Base-by-base conservation (phyloP, 2,329 filamentous ascomycete species). In the Penicillium concentricum region DNA sequence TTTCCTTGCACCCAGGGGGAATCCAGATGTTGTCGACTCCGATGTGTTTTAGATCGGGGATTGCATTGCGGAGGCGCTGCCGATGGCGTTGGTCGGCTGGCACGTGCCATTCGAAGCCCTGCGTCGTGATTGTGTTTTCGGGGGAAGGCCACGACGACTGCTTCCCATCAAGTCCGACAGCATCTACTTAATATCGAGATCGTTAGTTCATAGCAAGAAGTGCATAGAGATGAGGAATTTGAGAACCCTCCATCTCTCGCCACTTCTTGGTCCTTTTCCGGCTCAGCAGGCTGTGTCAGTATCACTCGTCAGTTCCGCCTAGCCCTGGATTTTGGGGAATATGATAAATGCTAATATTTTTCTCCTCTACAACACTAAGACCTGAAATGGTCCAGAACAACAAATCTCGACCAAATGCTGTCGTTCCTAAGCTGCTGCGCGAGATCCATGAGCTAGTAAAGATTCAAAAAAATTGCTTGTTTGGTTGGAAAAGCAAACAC, bases 21-120 rank as follows among this genome's bases (percentile, higher is more conserved):
- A 90, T 81, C 87, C 87, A 90, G 18, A 87, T 74, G 54, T 80
- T 81, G 44, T 84, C 82, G 35, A 89, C 78, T 2, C 87, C 88
- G 34, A 86, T 79, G 0, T 78, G 74, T 63, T 84, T 83, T 2
- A 89, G 76, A 3, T 76, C 74, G 0, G 83, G 80, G 1, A 88
- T 66, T 7, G 78, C 78, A 18, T 76, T 73, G 15, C 74, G 72
- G 1, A 89, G 79, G 9, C 86, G 82, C 35, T 77, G 73, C 82
- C 84, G 90, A 71, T 90, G 87, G 46, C 78, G 74, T 51, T 81
- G 72, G 61, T 87, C 82, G 42, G 81, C 80, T 2, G 86, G 85
- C 5, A 85, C 79, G 67, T 90, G 86, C 88, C 88, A 91, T 75
- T 91, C 88, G 67, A 89, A 90, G 13, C 79, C 84, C 71, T 90